Conservation (phyloP, 257 asterid genomes). For the Solanum habrochaites region DNA sequence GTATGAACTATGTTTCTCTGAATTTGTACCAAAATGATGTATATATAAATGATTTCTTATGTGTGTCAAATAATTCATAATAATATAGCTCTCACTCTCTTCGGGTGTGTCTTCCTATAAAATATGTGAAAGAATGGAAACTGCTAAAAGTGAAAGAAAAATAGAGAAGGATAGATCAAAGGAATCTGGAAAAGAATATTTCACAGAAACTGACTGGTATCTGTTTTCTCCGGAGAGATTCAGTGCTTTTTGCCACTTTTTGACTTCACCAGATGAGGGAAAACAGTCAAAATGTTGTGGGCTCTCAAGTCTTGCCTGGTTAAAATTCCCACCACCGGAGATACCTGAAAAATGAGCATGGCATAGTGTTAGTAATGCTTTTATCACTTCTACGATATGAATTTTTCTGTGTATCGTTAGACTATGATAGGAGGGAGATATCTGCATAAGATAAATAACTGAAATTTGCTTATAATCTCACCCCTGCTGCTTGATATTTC, state of each 20-base stretch:
- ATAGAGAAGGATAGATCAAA: not conserved
- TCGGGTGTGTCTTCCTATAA: not conserved
- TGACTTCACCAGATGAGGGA: conserved; percentile 61
- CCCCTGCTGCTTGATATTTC: conserved; percentile 71
- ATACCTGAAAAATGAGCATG: conserved; percentile 31
- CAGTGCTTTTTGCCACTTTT: conserved; percentile 41
- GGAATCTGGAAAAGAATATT: not conserved
- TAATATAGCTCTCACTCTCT: not conserved
- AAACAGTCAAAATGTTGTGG: conserved; percentile 67
- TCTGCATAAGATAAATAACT: not conserved
- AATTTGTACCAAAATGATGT: not conserved
- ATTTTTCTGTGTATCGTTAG: not conserved
- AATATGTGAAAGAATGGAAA: not conserved
- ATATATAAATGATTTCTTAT: not conserved
- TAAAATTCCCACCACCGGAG: conserved; percentile 78
- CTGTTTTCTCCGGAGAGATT: conserved; percentile 1
- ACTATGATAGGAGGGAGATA: not conserved
- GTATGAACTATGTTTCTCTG: not conserved
- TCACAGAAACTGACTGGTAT: not conserved
- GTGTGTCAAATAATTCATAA: not conserved
- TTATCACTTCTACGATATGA: not conserved
- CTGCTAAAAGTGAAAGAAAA: not conserved
- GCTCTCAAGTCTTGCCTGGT: conserved; percentile 94
- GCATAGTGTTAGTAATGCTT: conserved; percentile 10
- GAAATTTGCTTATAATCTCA: conserved; percentile 18